phyloP scores from a whole-genome alignment of 305 asterid species.

The Solanum hybrid region DNA sequence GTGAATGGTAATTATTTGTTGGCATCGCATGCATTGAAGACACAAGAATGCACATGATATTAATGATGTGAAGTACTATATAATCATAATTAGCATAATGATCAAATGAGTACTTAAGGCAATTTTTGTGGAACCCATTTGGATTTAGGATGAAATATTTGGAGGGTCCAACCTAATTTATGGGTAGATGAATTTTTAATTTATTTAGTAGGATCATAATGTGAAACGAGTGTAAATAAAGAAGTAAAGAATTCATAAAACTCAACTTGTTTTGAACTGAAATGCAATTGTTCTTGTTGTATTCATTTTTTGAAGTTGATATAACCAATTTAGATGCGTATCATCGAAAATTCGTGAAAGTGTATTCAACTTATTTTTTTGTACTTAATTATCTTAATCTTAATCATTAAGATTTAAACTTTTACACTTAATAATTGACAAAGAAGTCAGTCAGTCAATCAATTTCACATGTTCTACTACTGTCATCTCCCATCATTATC shows the following conservation, averaged over 20 bases:
- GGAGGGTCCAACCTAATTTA: background rate
- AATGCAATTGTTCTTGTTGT: background rate
- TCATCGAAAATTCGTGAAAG: background rate
- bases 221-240: background rate
- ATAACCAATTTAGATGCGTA: background rate
- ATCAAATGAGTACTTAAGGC: slow-evolving; percentile 1
- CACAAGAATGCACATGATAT: slow-evolving; percentile 7
- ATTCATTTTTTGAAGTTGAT: background rate
- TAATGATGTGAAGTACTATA: slow-evolving; percentile 1
- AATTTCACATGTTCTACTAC: background rate
- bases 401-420: background rate
- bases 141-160: background rate
- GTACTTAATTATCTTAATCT: background rate
- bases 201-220: background rate
- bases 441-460: background rate
- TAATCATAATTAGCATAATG: slow-evolving; percentile 7
- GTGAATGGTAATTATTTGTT: background rate
- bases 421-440: background rate
- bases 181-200: background rate
- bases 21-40: background rate
- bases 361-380: background rate
- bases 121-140: slow-evolving; percentile 3
- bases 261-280: background rate
- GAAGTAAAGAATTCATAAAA: background rate
- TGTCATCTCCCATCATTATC: background rate